These are phyloP conservation scores for Phymatotrichopsis omnivora DNA, from an alignment of 2,329 filamentous ascomycete genomes.

Conservation along the genomic window DNA sequence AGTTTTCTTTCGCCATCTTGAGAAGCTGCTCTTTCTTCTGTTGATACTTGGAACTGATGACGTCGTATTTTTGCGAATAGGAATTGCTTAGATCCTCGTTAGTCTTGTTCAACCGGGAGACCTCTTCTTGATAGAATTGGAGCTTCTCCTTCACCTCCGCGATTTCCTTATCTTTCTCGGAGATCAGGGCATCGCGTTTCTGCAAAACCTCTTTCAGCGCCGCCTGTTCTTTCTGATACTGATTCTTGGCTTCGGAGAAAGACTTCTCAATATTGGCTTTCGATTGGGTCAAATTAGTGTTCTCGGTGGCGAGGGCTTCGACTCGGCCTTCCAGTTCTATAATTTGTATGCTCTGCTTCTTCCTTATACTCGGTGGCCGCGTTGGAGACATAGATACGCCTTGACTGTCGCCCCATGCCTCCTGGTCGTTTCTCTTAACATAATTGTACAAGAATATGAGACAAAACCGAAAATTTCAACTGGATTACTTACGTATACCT, in stretches of 20 bases:
- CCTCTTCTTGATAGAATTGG: slow-evolving; percentile 70
- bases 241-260: slow-evolving; percentile 46
- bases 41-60: slow-evolving; percentile 56
- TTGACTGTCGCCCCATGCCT: slow-evolving; percentile 30
- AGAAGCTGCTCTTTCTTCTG: slow-evolving; percentile 45
- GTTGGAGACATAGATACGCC: slow-evolving; percentile 73
- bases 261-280: slow-evolving; percentile 58
- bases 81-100: slow-evolving; percentile 67
- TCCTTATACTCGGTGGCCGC: slow-evolving; percentile 88
- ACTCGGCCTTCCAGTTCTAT: slow-evolving; percentile 81
- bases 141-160: slow-evolving; percentile 68
- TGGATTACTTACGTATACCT: slow-evolving; percentile 18
- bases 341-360: slow-evolving; percentile 93
- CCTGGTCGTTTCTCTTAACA: slow-evolving; percentile 14
- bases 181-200: slow-evolving; percentile 58
- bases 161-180: slow-evolving; percentile 79
- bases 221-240: slow-evolving; percentile 44
- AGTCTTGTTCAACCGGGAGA: slow-evolving; percentile 66
- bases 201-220: slow-evolving; percentile 45
- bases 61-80: slow-evolving; percentile 59
- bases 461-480: background rate
- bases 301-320: slow-evolving; percentile 77
- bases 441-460: background rate
- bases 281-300: slow-evolving; percentile 65
- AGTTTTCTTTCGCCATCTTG: slow-evolving; percentile 57